phyloP scores from a whole-genome alignment of 108 stramenopile genomes.

The Skeletonema menzelii region DNA sequence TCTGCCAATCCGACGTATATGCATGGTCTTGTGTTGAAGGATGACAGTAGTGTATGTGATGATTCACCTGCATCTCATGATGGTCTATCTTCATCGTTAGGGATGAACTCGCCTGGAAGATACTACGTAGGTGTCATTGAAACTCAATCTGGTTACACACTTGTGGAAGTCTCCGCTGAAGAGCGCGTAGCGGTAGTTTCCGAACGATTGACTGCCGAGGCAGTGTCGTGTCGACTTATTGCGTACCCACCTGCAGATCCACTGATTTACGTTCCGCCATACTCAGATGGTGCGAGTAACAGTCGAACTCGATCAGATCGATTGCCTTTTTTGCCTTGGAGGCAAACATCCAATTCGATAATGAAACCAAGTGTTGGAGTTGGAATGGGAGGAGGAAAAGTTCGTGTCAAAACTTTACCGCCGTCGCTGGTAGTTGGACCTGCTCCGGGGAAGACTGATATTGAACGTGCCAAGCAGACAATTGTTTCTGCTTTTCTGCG shows the following conservation, averaged over 20 bases:
- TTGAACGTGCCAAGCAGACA: slow-evolving; percentile 52
- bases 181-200: slow-evolving; percentile 74
- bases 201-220: slow-evolving; percentile 79
- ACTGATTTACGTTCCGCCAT: slow-evolving; percentile 66
- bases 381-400: slow-evolving; percentile 4
- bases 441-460: slow-evolving; percentile 30
- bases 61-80: slow-evolving; percentile 14
- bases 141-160: slow-evolving; percentile 66
- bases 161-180: slow-evolving; percentile 73
- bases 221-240: slow-evolving; percentile 79
- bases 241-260: slow-evolving; percentile 84
- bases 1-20: slow-evolving; percentile 92
- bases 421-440: slow-evolving; percentile 46
- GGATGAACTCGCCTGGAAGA: slow-evolving; percentile 46
- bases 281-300: slow-evolving; percentile 18
- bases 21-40: slow-evolving; percentile 75
- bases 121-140: slow-evolving; percentile 82
- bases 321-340: slow-evolving; percentile 45
- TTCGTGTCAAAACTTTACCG: slow-evolving; percentile 41
- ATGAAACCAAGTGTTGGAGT: slow-evolving; percentile 1
- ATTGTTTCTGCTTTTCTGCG: slow-evolving; percentile 51
- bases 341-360: slow-evolving; percentile 8
- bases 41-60: slow-evolving; percentile 33
- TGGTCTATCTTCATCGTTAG: neutral
- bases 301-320: slow-evolving; percentile 20